These are phyloP conservation scores for Elsinoe necatrix DNA, from an alignment of 2,329 filamentous ascomycete genomes.

Conservation along the genomic window DNA sequence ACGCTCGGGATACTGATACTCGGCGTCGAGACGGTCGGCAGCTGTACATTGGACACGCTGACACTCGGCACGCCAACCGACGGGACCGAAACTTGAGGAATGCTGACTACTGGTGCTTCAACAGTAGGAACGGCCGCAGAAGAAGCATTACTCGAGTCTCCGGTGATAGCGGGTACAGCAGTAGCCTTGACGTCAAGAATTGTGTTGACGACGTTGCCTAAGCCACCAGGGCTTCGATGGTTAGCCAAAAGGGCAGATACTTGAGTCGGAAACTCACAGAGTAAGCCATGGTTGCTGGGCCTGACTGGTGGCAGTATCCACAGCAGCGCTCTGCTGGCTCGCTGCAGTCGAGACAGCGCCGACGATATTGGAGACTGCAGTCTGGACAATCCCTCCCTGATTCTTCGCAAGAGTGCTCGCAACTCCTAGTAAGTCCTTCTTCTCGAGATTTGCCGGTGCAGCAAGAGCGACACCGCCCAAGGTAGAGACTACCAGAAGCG, in stretches of 20 bases:
- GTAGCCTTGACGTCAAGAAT: neutral
- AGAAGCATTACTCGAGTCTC: neutral
- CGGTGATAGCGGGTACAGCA: neutral
- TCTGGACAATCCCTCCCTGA: neutral
- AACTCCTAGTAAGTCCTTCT: constrained; percentile 4
- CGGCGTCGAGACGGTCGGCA: neutral
- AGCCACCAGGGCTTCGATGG: neutral
- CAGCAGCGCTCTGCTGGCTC: constrained; percentile 6
- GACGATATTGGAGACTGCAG: neutral
- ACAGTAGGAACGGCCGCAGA: neutral
- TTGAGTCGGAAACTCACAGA: neutral
- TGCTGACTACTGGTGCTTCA: neutral
- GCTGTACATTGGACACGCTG: neutral
- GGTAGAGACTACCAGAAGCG: neutral
- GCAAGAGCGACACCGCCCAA: constrained; percentile 2
- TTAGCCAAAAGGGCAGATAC: neutral
- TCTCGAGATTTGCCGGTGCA: constrained; percentile 2
- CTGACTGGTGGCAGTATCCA: neutral
- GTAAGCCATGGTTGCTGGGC: constrained; percentile 11
- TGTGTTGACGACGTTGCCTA: constrained; percentile 4
- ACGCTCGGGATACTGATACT: neutral
- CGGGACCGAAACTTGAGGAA: neutral
- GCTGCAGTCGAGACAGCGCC: neutral
- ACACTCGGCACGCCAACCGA: neutral
- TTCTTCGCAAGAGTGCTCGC: neutral